Evolutionary conservation across 1,284 basidiomycete genomes (phyloP), one percentile per base, ranked within the genome.

Genomic region (Meira miltonrushii): DNA sequence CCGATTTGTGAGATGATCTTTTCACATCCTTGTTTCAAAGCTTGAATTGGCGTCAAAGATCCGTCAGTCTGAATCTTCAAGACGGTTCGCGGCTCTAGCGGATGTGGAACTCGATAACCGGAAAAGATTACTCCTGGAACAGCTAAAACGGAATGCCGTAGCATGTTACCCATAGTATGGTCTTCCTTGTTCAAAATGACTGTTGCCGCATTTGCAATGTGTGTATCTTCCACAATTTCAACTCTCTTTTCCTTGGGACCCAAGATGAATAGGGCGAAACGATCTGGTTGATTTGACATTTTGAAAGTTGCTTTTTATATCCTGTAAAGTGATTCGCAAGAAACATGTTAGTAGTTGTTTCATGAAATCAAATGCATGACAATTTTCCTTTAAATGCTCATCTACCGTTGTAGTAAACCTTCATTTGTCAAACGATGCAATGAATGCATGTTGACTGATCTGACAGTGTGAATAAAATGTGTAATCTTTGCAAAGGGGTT

Each of bases 41-140:
- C 86, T 48, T 86, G 87, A 62, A 89, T 84, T 0, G 94, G 92
- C 19, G 92, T 89, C 51, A 87, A 78, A 0, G 85, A 83, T 23
- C 92, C 92, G 79, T 97, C 92, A 1, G 92, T 96, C 80, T 97
- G 94, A 61, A 97, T 87, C 79, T 95, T 96, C 79, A 98, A 84
- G 41, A 89, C 83, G 79, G 97, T 94, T 73, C 92, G 85, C 8
- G 94, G 92, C 66, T 96, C 90, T 17, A 96, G 85, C 0, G 95
- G 94, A 74, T 97, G 94, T 0, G 94, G 92, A 40, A 94, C 91
- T 82, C 93, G 92, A 85, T 97, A 97, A 0, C 94, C 94, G 2
- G 92, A 92, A 78, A 98, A 98, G 61, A 94, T 85, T 6, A 78
- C 70, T n/a, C 66, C 68, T 2, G 72, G 69, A 40, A 72, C 66